Conservation (phyloP, 441 rosid species). For the Melastoma candidum region DNA sequence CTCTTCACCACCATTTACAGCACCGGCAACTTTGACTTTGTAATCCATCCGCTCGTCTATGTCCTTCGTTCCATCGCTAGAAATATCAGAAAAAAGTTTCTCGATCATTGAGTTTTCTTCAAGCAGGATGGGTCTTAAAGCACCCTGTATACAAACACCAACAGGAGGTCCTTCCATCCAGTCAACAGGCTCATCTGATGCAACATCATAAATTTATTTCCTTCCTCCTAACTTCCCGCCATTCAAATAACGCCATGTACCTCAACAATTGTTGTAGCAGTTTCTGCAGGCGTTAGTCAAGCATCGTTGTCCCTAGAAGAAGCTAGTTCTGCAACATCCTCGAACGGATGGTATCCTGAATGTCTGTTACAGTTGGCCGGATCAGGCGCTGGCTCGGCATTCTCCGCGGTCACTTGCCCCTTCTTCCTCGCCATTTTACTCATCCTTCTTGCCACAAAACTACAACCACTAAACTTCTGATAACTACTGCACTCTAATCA, state of each 20-base stretch:
- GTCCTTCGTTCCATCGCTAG: constrained; percentile 16
- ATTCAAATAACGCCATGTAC: constrained; percentile 27
- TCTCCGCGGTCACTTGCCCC: constrained; percentile 54
- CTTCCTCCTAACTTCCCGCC: background rate
- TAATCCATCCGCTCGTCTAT: constrained; percentile 23
- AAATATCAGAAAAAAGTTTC: constrained; percentile 33
- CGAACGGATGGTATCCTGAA: constrained; percentile 68
- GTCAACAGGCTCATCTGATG: constrained; percentile 70
- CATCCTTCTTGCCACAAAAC: constrained; percentile 19
- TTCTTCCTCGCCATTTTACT: constrained; percentile 32
- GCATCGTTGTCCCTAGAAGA: constrained; percentile 36
- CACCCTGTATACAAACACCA: constrained; percentile 79
- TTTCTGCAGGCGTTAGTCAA: constrained; percentile 66
- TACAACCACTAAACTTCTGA: constrained; percentile 2
- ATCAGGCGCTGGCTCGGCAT: constrained; percentile 51
- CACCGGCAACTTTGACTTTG: constrained; percentile 29
- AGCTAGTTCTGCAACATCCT: constrained; percentile 52
- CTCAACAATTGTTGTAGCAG: constrained; percentile 79
- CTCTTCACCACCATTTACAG: constrained; percentile 32
- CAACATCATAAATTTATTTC: constrained; percentile 22
- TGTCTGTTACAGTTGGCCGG: constrained; percentile 43
- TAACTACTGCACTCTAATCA: background rate
- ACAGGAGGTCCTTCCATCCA: constrained; percentile 92
- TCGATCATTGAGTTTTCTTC: constrained; percentile 67
- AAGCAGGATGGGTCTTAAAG: constrained; percentile 60